phyloP scores from a whole-genome alignment of 129 eudicot genomes.

The Silybum marianum region DNA sequence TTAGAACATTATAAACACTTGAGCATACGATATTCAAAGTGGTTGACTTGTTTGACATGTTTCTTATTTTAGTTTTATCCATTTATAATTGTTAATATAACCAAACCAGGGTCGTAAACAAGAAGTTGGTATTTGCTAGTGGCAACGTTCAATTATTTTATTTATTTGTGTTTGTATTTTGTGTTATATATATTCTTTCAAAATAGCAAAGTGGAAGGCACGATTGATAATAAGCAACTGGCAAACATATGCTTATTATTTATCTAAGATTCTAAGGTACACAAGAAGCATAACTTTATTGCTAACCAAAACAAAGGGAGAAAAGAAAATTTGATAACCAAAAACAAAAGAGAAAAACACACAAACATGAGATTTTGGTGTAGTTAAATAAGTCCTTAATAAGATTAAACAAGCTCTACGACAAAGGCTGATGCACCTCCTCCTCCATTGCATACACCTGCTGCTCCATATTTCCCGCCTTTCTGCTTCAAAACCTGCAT shows the following conservation, averaged over 20 bases:
- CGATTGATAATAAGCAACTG: constrained; percentile 1
- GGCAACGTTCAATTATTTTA: not conserved
- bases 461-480: constrained; percentile 83
- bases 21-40: not conserved
- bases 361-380: constrained; percentile 26
- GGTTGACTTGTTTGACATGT: not conserved
- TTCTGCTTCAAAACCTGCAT: constrained; percentile 74
- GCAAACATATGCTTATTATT: constrained; percentile 3
- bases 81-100: not conserved
- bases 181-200: not conserved
- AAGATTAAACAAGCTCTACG: constrained; percentile 65
- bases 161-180: not conserved
- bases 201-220: not conserved
- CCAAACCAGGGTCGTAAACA: too few relatives aligned
- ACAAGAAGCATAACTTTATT: constrained; percentile 3
- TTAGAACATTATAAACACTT: not conserved
- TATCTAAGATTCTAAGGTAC: constrained; percentile 22
- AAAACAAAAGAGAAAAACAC: constrained; percentile 3
- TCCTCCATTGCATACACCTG: constrained; percentile 95
- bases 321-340: not conserved
- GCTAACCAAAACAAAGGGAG: not conserved
- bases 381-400: not conserved
- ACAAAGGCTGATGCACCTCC: constrained; percentile 95
- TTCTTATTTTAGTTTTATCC: not conserved
- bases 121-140: too few relatives aligned